These are phyloP conservation scores for Pseudogymnoascus verrucosus DNA, from an alignment of 2,329 filamentous ascomycete genomes.

Conservation along the genomic window DNA sequence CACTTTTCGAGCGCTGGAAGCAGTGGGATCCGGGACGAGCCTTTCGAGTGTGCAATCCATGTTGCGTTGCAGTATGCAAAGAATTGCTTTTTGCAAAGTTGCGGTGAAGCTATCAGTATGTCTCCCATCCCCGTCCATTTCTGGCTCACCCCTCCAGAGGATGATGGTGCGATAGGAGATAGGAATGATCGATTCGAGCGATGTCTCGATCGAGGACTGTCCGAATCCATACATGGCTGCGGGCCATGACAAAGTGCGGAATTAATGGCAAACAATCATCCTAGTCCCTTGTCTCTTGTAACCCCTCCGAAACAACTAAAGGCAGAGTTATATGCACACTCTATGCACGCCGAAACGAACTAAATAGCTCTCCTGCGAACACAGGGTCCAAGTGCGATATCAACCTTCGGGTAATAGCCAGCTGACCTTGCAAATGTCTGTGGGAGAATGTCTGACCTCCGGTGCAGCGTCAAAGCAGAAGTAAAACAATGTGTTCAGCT, in stretches of 20 bases:
- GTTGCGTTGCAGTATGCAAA: not conserved
- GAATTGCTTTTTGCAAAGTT: not conserved
- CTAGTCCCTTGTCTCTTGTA: not conserved
- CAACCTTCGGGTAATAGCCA: not conserved
- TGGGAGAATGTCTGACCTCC: not conserved
- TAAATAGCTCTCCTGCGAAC: not conserved
- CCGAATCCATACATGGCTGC: not conserved
- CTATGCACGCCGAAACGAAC: not conserved
- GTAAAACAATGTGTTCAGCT: not conserved
- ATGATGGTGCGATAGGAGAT: not conserved
- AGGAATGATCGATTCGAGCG: not conserved
- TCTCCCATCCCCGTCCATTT: not conserved
- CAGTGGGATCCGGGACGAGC: not conserved
- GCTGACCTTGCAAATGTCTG: slow-evolving; percentile 2
- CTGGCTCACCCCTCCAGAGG: not conserved
- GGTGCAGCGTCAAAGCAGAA: slow-evolving; percentile 2
- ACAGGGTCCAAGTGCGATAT: slow-evolving; percentile 1
- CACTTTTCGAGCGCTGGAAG: not conserved
- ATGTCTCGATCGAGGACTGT: slow-evolving; percentile 1
- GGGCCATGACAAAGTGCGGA: not conserved
- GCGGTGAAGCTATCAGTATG: not conserved
- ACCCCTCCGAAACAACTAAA: not conserved
- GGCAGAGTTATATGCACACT: not conserved
- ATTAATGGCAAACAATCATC: not conserved
- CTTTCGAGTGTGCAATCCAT: not conserved